Base-by-base conservation (phyloP, 371 early-diverging fungal genomes). In the Sporodiniella umbellata region DNA sequence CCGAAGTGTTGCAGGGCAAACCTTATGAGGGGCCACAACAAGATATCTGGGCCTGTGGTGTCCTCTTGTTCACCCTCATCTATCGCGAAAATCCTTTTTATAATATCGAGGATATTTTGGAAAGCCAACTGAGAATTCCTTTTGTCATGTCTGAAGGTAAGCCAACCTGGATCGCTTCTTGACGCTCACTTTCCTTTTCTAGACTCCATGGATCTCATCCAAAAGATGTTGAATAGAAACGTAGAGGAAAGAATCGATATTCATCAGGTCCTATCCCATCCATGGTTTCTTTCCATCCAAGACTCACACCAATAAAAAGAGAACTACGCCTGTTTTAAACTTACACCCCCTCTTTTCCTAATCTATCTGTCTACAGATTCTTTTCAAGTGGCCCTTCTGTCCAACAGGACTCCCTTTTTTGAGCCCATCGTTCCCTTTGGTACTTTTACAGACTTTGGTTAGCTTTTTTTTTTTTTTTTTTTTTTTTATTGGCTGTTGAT, bases 41-140 rank as follows among this genome's bases (percentile, higher is more conserved):
- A 54, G 92, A 92, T 56, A 78, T 86, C 26, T 92, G 92, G 88
- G 79, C 88, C 1, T 53, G 86, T 3, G 90, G 90, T 1, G 72
- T 89, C 35, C 67, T 91, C 30, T 52, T 92, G 44, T 91, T 83
- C 56, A 88, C 88, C 12, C 68, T 88, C 57, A 68, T 83, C 18
- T 83, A 70, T 51, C 75, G 78, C 33, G 79, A 84, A 52, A 86
- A 86, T 40, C 91, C 91, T 19, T 90, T 88, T 54, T 83, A 78
- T 50, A 79, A 73, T 42, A 72, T 84, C 54, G 83, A 85, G 48
- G 80, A 85, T 56, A 82, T 85, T 21, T 51, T 84, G 15, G 68
- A 67, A 19, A 60, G 69, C 21, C 82, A 79, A 47, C 39, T 85
- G 15, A 72, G 83, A 43, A 55, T 83, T 8, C 85, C 86, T 1